Conservation (phyloP, 1,139 yeast genomes). For the Kodamaea sp. region DNA sequence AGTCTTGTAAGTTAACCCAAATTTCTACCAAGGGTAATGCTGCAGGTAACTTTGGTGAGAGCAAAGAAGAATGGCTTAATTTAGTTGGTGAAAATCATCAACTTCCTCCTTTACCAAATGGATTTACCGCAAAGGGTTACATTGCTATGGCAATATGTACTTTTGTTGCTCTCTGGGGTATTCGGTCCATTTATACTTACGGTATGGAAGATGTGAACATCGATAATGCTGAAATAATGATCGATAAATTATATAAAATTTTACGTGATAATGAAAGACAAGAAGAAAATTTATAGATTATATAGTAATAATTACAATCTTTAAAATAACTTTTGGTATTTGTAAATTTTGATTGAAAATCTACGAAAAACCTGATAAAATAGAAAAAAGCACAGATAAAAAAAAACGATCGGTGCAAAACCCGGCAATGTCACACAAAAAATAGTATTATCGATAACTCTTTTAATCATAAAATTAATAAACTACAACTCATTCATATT, state of each 20-base stretch:
- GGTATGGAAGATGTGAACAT: constrained; percentile 59
- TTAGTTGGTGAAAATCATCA: constrained; percentile 57
- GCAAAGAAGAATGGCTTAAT: constrained; percentile 45
- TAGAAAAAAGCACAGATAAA: no score
- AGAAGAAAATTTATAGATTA: no score
- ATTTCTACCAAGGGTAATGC: constrained; percentile 61
- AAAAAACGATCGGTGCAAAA: no score
- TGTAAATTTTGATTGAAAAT: no score
- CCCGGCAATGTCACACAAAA: no score
- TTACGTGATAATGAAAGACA: constrained; percentile 10
- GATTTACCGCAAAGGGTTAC: constrained; percentile 68
- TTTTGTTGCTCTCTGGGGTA: constrained; percentile 55
- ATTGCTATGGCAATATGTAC: constrained; percentile 58
- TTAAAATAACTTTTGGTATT: no score
- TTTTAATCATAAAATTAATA: no score
- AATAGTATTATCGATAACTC: no score
- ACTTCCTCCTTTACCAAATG: constrained; percentile 54
- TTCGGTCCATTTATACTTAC: constrained; percentile 51
- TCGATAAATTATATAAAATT: constrained; percentile 12
- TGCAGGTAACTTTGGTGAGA: constrained; percentile 48
- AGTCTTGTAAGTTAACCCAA: constrained; percentile 53
- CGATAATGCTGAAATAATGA: constrained; percentile 35
- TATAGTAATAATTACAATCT: no score
- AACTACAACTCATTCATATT: no score
- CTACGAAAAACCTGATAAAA: no score